Evolutionary conservation across 1,139 yeast genomes (phyloP), one percentile per base, ranked within the genome.

Genomic region (Pichia sp.): DNA sequence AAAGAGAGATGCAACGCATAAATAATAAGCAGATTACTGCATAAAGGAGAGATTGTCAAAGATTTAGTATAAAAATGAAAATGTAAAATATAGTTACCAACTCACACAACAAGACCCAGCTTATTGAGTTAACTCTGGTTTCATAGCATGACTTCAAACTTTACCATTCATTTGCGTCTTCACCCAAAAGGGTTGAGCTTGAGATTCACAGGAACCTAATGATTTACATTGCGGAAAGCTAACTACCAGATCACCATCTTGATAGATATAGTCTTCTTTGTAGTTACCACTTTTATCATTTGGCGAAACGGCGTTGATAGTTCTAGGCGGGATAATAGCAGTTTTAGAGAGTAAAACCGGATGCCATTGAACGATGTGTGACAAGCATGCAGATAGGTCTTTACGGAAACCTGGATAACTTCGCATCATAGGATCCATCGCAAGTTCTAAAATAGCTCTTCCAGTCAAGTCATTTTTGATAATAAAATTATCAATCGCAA

Each of bases 301-400:
- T 10, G 6, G n/a, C 17, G 7, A 6, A 6, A 4, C 23, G 20
- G 79, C 61, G 12, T 73, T 68, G 33, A 78, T 65, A n/a, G 69
- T 58, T 47, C 74, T 67, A 29, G 76, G 64, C 6, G 86, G 84
- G 1, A 91, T 72, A 11, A 88, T 59, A 1, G 86, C 82, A 5
- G 93, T 67, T 50, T 76, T 80, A 37, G 82, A 70, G 47, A 88
- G 67, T 27, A 81, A 63, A 33, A 72, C 73, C 11, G 95, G 94
- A 56, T 91, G 98, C 98, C 97, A 91, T 58, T 86, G 96, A 46
- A 87, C 64, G 26, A 86, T 66, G 56, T 91, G 97, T 18, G 86
- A 74, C 35, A 88, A 56, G 1, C 93, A 85, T 11, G 77, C 69
- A 44, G 74, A 76, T 3, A 83, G 79, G 21, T 73, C 72, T 47